These are phyloP conservation scores for Lathyrus aphaca DNA, from an alignment of 306 rosid species.

Conservation along the genomic window DNA sequence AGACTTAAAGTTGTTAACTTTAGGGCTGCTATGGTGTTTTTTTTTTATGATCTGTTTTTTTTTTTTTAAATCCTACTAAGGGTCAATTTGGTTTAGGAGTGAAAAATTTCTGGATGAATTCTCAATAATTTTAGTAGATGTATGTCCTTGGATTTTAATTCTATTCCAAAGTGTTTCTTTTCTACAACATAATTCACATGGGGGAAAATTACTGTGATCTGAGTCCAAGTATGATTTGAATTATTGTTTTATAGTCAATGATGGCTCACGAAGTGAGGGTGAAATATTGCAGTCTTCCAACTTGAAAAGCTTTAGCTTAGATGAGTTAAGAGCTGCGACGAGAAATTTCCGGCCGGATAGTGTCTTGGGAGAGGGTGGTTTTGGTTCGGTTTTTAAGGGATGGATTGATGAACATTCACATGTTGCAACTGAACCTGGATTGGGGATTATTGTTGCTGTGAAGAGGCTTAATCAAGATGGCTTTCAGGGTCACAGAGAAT, in stretches of 20 bases:
- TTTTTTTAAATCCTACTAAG: slow-evolving; percentile 17
- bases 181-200: too few species aligned
- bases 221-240: slow-evolving; percentile 7
- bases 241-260: slow-evolving; percentile 28
- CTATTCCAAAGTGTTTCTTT: neutral
- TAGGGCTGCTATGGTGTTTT: slow-evolving; percentile 39
- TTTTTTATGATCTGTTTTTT: slow-evolving; percentile 34
- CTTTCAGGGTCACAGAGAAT: slow-evolving; percentile 90
- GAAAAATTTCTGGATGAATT: slow-evolving; percentile 5
- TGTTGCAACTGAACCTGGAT: slow-evolving; percentile 76
- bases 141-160: neutral
- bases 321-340: slow-evolving; percentile 73
- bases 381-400: slow-evolving; percentile 95
- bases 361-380: slow-evolving; percentile 95
- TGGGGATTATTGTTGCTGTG: slow-evolving; percentile 83
- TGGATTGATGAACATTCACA: slow-evolving; percentile 84
- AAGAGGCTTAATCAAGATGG: slow-evolving; percentile 93
- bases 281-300: slow-evolving; percentile 78
- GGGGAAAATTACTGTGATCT: neutral
- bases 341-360: slow-evolving; percentile 94
- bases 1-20: slow-evolving; percentile 33
- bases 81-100: slow-evolving; percentile 27
- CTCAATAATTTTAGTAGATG: neutral
- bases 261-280: slow-evolving; percentile 72
- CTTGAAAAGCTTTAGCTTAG: slow-evolving; percentile 66